Evolutionary conservation across 352 stramenopile genomes (phyloP).

Genomic region (Phytophthora sansomeana): DNA sequence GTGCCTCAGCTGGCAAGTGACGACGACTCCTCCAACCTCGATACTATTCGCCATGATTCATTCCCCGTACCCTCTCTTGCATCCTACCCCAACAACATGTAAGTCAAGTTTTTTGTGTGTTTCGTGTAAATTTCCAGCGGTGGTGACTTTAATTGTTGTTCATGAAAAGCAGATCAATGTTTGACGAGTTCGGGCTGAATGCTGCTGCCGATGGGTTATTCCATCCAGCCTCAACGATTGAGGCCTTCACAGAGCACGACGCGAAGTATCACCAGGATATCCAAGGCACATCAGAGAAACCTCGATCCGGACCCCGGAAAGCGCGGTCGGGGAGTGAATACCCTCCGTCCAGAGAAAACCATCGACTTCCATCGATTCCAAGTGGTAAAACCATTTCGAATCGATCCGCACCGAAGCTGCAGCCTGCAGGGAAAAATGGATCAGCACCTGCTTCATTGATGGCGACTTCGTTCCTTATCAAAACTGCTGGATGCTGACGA

Average conservation of each 20-base stretch:
- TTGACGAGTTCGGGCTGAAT: slow-evolving; percentile 65
- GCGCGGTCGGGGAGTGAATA: slow-evolving; percentile 42
- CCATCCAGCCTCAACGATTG: slow-evolving; percentile 76
- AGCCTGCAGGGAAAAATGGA: slow-evolving; percentile 14
- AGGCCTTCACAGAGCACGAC: slow-evolving; percentile 83
- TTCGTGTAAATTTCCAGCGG: too few relatives aligned
- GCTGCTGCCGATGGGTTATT: slow-evolving; percentile 79
- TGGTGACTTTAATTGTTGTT: neutral
- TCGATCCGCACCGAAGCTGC: slow-evolving; percentile 39
- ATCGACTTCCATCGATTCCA: slow-evolving; percentile 37
- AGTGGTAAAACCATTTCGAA: slow-evolving; percentile 39
- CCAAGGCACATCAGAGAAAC: slow-evolving; percentile 9
- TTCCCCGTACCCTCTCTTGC: slow-evolving; percentile 14
- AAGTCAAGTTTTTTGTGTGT: neutral
- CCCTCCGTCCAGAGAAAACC: slow-evolving; percentile 44
- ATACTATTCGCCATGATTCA: slow-evolving; percentile 23
- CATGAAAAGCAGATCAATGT: slow-evolving; percentile 46
- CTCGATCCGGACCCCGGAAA: slow-evolving; percentile 9
- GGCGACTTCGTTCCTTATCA: slow-evolving; percentile 25
- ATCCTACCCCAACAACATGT: slow-evolving; percentile 14
- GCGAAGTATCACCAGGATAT: slow-evolving; percentile 58
- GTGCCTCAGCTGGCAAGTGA: slow-evolving; percentile 29
- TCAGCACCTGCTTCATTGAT: slow-evolving; percentile 28
- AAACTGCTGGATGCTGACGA: slow-evolving; percentile 8
- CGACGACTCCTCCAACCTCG: slow-evolving; percentile 27